Evolutionary conservation across 2,329 filamentous ascomycete species (phyloP).

Genomic region (Fusarium guadeloupense): DNA sequence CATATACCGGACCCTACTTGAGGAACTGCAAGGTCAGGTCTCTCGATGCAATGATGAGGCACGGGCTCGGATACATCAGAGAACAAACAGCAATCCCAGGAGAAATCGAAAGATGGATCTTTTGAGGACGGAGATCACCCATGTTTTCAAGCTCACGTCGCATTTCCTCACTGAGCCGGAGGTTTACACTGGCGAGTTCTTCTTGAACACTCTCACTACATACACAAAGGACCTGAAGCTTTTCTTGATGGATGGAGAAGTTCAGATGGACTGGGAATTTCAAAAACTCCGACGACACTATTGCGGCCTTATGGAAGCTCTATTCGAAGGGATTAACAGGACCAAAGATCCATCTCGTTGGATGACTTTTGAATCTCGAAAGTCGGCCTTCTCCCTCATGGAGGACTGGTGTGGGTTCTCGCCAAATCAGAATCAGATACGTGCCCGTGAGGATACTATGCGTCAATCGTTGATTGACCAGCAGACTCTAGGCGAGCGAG

Average conservation of each 20-base stretch:
- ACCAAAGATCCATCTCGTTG: constrained; percentile 87
- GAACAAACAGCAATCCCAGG: constrained; percentile 82
- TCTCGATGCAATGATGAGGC: constrained; percentile 89
- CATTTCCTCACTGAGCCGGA: constrained; percentile 84
- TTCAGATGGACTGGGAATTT: constrained; percentile 94
- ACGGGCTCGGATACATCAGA: constrained; percentile 84
- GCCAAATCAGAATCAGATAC: constrained; percentile 85
- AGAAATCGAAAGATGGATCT: constrained; percentile 86
- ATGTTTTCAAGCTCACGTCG: constrained; percentile 93
- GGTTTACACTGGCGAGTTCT: constrained; percentile 87
- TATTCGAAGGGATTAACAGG: constrained; percentile 90
- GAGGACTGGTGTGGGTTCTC: constrained; percentile 99
- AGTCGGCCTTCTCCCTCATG: constrained; percentile 96
- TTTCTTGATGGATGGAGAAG: constrained; percentile 92
- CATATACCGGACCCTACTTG: constrained; percentile 88
- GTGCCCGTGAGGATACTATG: constrained; percentile 86
- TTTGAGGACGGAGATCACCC: constrained; percentile 91
- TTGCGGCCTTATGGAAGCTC: constrained; percentile 89
- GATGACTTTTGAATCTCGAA: constrained; percentile 97
- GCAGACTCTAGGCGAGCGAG: constrained; percentile 77
- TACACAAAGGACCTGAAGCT: constrained; percentile 94
- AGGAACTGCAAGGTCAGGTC: constrained; percentile 88
- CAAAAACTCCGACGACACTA: constrained; percentile 92
- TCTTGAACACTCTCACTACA: constrained; percentile 84
- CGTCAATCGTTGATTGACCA: constrained; percentile 84